Conservation (phyloP, 805 yeast genomes). For the Aciculoconidium aculeatum region DNA sequence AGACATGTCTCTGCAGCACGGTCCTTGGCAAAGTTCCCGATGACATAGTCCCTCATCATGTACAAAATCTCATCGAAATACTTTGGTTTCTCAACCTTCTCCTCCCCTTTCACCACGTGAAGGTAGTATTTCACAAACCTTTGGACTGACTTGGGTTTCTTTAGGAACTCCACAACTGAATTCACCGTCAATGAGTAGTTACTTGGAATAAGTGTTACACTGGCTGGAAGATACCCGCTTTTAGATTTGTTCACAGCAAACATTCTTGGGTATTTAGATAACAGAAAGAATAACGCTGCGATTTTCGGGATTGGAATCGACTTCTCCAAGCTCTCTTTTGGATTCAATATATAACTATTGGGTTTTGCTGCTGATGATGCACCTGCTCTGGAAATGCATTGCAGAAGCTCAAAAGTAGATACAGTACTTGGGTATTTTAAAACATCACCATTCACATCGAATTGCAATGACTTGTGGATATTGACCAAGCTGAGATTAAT, state of each 20-base stretch:
- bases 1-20: slow-evolving; percentile 41
- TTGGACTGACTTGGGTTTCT: slow-evolving; percentile 13
- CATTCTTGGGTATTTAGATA: slow-evolving; percentile 43
- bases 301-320: slow-evolving; percentile 18
- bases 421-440: slow-evolving; percentile 25
- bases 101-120: slow-evolving; percentile 2
- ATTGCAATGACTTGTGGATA: slow-evolving; percentile 42
- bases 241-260: slow-evolving; percentile 34
- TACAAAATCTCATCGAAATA: slow-evolving; percentile 33
- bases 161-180: slow-evolving; percentile 15
- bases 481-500: slow-evolving; percentile 39
- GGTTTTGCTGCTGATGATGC: no score
- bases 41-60: slow-evolving; percentile 49
- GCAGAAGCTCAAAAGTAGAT: slow-evolving; percentile 31
- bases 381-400: slow-evolving; percentile 9
- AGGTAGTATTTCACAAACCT: slow-evolving; percentile 18
- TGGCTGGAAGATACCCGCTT: slow-evolving; percentile 25
- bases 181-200: slow-evolving; percentile 9
- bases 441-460: slow-evolving; percentile 26
- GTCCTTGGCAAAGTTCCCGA: slow-evolving; percentile 46
- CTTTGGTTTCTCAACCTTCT: slow-evolving; percentile 8
- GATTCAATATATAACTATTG: no score
- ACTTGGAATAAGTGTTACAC: slow-evolving; percentile 29
- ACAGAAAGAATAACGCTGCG: slow-evolving; percentile 42
- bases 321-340: no score